These are phyloP conservation scores for thale cress (Arabidopsis thaliana) DNA, from an alignment of 345 rosid genomes.

Conservation along the genomic window DNA sequence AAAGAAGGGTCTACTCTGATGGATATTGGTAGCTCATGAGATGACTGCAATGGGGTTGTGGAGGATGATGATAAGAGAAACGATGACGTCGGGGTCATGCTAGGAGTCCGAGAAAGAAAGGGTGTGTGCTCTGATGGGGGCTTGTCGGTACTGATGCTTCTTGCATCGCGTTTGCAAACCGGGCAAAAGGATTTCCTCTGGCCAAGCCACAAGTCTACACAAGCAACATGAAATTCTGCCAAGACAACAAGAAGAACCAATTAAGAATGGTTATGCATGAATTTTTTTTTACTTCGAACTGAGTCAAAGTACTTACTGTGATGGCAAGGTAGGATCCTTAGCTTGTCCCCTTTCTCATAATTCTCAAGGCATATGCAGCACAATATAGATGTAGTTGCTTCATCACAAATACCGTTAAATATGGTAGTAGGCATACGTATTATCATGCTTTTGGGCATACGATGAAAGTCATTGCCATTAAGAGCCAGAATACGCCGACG, in stretches of 20 bases:
- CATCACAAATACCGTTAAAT: slow-evolving; percentile 80
- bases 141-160: slow-evolving; percentile 65
- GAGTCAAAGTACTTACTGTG: slow-evolving; percentile 71
- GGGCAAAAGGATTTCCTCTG: slow-evolving; percentile 96
- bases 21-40: slow-evolving; percentile 48
- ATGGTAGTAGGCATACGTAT: slow-evolving; percentile 73
- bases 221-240: slow-evolving; percentile 82
- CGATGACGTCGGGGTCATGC: slow-evolving; percentile 57
- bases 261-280: neutral
- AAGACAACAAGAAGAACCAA: neutral
- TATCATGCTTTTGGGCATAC: slow-evolving; percentile 70
- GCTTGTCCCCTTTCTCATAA: slow-evolving; percentile 81
- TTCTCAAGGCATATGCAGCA: slow-evolving; percentile 88
- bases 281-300: neutral
- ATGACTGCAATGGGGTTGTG: slow-evolving; percentile 61
- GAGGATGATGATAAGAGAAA: slow-evolving; percentile 53
- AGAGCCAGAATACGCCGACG: slow-evolving; percentile 54
- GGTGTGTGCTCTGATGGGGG: slow-evolving; percentile 91
- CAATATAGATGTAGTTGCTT: slow-evolving; percentile 81
- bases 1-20: slow-evolving; percentile 28
- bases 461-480: slow-evolving; percentile 66
- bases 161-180: slow-evolving; percentile 92
- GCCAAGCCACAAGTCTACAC: slow-evolving; percentile 95
- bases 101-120: slow-evolving; percentile 57
- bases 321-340: slow-evolving; percentile 83